A percentile compares a stretch with the other conserved stretches of the same genome.
Conservation (phyloP, 2,329 filamentous ascomycete species). For the Cladophialophora chaetospira region DNA sequence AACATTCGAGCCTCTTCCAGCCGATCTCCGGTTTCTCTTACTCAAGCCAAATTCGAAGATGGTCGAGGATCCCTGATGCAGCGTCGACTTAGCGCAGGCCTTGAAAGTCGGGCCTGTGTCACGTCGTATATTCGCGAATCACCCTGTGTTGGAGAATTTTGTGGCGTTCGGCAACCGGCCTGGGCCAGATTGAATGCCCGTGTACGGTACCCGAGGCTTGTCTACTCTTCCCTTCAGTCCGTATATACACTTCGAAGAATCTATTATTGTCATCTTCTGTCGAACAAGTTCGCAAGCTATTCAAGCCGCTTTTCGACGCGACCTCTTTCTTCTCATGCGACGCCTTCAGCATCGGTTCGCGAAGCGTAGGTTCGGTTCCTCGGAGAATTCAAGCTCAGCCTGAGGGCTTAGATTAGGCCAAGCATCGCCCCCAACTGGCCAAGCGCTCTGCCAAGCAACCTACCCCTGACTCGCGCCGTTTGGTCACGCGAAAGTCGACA, state of each 20-base stretch:
- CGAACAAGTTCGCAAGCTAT: no score
- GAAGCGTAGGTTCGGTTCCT: background rate
- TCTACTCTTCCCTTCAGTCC: background rate
- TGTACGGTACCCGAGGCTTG: background rate
- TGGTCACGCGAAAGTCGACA: background rate
- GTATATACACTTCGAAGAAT: no score
- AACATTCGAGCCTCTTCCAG: background rate
- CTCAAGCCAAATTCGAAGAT: background rate
- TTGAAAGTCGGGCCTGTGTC: background rate
- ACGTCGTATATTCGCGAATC: background rate
- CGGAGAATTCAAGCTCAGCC: background rate
- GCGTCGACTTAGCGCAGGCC: background rate
- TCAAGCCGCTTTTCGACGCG: no score
- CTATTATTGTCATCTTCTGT: no score
- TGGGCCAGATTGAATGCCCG: background rate
- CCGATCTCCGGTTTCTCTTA: background rate
- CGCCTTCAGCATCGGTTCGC: no score
- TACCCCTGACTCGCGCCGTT: background rate
- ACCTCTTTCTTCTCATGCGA: no score
- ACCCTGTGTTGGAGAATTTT: background rate
- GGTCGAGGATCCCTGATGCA: background rate
- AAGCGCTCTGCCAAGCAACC: constrained; percentile 11
- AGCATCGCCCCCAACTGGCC: constrained; percentile 11
- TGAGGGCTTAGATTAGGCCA: background rate
- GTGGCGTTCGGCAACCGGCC: background rate